phyloP scores from a whole-genome alignment of 2,329 filamentous ascomycete species.

The Tothia fuscella region DNA sequence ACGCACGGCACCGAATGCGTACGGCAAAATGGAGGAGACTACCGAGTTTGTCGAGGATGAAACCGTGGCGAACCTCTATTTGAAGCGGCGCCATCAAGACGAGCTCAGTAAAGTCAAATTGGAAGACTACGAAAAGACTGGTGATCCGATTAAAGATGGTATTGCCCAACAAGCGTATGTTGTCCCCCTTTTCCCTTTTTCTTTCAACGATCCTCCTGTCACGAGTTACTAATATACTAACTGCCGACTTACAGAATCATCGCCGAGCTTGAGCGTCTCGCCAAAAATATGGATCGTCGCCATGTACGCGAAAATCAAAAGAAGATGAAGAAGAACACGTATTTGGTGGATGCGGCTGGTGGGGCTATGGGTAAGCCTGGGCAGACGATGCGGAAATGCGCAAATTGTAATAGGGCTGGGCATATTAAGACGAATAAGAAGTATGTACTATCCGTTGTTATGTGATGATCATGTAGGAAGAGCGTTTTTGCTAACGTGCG shows the following conservation, averaged over 20 bases:
- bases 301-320: conserved; percentile 87
- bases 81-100: conserved; percentile 44
- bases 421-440: conserved; percentile 99
- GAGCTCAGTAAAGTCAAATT: conserved; percentile 30
- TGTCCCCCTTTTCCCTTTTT: too few species aligned
- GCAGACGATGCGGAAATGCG: conserved; percentile 67
- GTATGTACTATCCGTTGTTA: conserved; percentile 38
- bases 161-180: conserved; percentile 25
- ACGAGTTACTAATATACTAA: conserved; percentile 17
- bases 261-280: conserved; percentile 68
- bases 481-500: conserved; percentile 14
- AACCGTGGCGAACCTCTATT: conserved; percentile 79
- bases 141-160: conserved; percentile 54
- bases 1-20: conserved; percentile 51
- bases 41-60: conserved; percentile 60
- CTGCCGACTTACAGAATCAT: too few species aligned
- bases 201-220: conserved; percentile 14
- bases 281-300: conserved; percentile 83
- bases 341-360: background rate
- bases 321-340: conserved; percentile 35
- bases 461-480: background rate
- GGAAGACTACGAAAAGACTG: conserved; percentile 50
- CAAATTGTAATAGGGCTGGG: conserved; percentile 90
- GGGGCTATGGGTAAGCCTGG: background rate
- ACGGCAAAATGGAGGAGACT: conserved; percentile 50